Base-by-base conservation (phyloP, 1,284 basidiomycete species). In the Irpex sp. region DNA sequence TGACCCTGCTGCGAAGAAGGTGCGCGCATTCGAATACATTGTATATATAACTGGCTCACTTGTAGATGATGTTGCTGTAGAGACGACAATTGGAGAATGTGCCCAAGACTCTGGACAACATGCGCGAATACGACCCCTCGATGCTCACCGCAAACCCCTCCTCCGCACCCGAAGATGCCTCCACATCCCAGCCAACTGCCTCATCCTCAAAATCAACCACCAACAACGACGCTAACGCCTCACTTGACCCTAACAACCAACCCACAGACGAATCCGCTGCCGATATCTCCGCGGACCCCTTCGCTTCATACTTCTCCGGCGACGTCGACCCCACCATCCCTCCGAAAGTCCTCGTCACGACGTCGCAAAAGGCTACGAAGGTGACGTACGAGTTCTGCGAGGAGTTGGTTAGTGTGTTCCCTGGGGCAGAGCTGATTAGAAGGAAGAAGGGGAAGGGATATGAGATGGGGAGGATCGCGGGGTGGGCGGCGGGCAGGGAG, bases 91-190 rank as follows among this genome's bases (percentile, higher is more conserved):
- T 86, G 5, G 86, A 91, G 70, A 97, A 98, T 80, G 82, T 96
- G 19, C 94, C 97, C 0, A 84, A 87, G 49, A 99, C 97, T 0
- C 87, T 98, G 44, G 97, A 99, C 74, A 98, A 98, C 75, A 93
- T 89, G 59, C 88, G 96, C 65, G 89, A 96, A 75, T 93, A 86
- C 74, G 95, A 97, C 70, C 92, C 93, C 3, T 93, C 92, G 47
- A 90, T 91, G 71, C 79, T 93, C 60, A 92, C 88, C 21, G 86
- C 86, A 54, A 83, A 89, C 15, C 72, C 90, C 91, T 19, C 73
- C 59, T 71, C 76, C 70, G 21, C 72, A 79, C 11, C 65, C 77
- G 15, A 15, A 44, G 15, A 76, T 78, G 3, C 76, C 78, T 11
- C 64, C 73, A 17, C 59, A 62, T 4, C n/a, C 17, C 67, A 73